Evolutionary conservation across 2,329 filamentous ascomycete species (phyloP), one percentile per base, ranked within the genome.

Genomic region (Clonostachys byssicola): DNA sequence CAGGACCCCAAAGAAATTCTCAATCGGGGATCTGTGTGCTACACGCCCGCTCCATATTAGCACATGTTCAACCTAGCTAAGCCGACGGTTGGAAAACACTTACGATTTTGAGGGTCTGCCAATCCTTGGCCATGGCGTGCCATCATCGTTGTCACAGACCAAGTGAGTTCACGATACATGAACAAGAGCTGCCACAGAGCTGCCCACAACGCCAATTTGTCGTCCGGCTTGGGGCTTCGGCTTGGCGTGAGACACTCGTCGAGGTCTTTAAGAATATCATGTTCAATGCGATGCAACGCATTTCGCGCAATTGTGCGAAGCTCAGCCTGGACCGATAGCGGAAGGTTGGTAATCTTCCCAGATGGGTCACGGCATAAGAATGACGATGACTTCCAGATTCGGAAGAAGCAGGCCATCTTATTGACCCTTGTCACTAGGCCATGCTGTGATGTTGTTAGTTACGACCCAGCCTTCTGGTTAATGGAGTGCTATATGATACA

Each of bases 161-260:
- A 30, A 30, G 23, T 58, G 42, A 75, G 57, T 46, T 75, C 70
- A 18, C 68, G 66, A 50, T 77, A 76, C 54, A 75, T 68, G 39
- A 77, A 61, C 40, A 77, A 70, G 47, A 76, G 57, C 50, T 75
- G 71, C 73, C 75, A 77, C 56, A 75, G 57, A 54, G 67, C 69
- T 14, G 65, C 69, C 72, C 74, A 77, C 18, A 77, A 54, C n/a
- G 68, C 65, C 48, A 75, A 57, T 43, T 64, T 65, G 45, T 72
- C 71, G 13, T 68, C 57, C 1, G 59, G 51, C 54, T 65, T 63
- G 12, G 70, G 63, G 20, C 70, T 61, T 12, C 34, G 23, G 16
- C 34, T n/a, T 13, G 47, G 36, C 9, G 42, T 48, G 5, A 35
- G 17, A 20, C 44, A 39, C 30, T 65, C 64, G 44, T 72, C 70